Evolutionary conservation across 2,329 filamentous ascomycete genomes (phyloP), one percentile per base, ranked within the genome.

Genomic region (Cyanodermella asteris): DNA sequence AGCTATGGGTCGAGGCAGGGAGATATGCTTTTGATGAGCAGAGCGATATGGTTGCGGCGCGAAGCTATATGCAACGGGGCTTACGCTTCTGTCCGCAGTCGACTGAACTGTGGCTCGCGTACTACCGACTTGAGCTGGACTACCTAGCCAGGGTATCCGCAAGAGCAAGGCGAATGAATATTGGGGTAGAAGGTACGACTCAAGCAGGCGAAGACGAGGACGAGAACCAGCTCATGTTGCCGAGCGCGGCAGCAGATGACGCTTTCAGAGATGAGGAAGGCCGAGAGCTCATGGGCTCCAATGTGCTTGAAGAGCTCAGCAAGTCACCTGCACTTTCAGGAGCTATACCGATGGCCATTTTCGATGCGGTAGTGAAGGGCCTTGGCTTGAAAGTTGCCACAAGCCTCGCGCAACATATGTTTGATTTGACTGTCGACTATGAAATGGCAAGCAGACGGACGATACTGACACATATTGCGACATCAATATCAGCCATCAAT

Each of bases 281-380:
- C 45, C 61, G 48, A 27, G 45, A 50, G 26, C 41, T 49, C 28
- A 50, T 59, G 27, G 52, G 67, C 38, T 35, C 55, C 33, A 47
- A 54, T 36, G 56, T 59, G 27, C 53, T 91, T 34, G 58, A 73
- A 40, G 68, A 66, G 32, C 50, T 75, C 10, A 61, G 63, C 18
- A 55, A 59, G 29, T 84, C 81, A 23, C 81, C 84, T 4, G 80
- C 80, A 7, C 59, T 93, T 34, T 77, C 75, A 31, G 87, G 87
- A n/a, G 87, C 80, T 10, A 91, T 97, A 36, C 82, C 87, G 2
- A 64, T 81, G 28, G 81, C 84, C 19, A 77, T 97, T 23, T 93
- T 91, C 41, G 80, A 91, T 40, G 68, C 78, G 13, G 72, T 81
- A 5, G 69, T 70, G 52, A 78, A 74, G 45, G 72, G 91, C 38